Percentiles rank a stretch among this genome's conserved stretches.
Evolutionary conservation across 495 filamentous ascomycete species (phyloP).

Genomic region (Neurospora sp.): DNA sequence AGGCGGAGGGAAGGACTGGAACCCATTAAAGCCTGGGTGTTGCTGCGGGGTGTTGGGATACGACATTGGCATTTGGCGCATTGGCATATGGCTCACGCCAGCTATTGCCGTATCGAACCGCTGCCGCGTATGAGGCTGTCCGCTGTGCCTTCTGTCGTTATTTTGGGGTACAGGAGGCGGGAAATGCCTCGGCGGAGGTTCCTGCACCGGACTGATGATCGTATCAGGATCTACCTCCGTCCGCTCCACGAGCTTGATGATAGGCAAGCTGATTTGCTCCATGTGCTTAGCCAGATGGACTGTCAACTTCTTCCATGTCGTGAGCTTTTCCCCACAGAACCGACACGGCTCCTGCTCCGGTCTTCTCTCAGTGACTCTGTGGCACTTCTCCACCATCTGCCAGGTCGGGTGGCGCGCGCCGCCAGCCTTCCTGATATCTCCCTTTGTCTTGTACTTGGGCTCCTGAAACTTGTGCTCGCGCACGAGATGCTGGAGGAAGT

Average conservation of each 20-base stretch:
- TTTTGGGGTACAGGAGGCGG: slow-evolving; percentile 22
- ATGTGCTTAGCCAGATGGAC: slow-evolving; percentile 95
- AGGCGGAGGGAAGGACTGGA: neutral
- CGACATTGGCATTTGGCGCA: slow-evolving; percentile 8
- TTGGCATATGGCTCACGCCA: slow-evolving; percentile 2
- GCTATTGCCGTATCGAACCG: neutral
- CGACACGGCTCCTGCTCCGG: slow-evolving; percentile 78
- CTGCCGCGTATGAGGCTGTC: slow-evolving; percentile 3
- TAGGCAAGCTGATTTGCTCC: slow-evolving; percentile 84
- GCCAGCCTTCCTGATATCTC: slow-evolving; percentile 43
- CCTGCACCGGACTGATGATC: slow-evolving; percentile 54
- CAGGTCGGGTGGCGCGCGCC: slow-evolving; percentile 51
- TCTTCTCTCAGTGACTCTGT: slow-evolving; percentile 52
- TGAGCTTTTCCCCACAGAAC: slow-evolving; percentile 78
- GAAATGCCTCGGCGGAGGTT: slow-evolving; percentile 34
- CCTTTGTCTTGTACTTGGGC: slow-evolving; percentile 56
- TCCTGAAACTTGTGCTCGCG: slow-evolving; percentile 87
- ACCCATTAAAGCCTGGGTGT: neutral
- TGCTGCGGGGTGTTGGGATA: slow-evolving; percentile 4
- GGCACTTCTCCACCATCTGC: slow-evolving; percentile 72
- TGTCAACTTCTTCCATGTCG: slow-evolving; percentile 87
- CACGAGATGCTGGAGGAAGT: slow-evolving; percentile 90
- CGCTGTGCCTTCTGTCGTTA: slow-evolving; percentile 16
- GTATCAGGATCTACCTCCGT: slow-evolving; percentile 49
- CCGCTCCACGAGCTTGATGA: slow-evolving; percentile 61